Evolutionary conservation across 441 rosid genomes (phyloP), one percentile per base, ranked within the genome.

Genomic region (Mallotus repandus): DNA sequence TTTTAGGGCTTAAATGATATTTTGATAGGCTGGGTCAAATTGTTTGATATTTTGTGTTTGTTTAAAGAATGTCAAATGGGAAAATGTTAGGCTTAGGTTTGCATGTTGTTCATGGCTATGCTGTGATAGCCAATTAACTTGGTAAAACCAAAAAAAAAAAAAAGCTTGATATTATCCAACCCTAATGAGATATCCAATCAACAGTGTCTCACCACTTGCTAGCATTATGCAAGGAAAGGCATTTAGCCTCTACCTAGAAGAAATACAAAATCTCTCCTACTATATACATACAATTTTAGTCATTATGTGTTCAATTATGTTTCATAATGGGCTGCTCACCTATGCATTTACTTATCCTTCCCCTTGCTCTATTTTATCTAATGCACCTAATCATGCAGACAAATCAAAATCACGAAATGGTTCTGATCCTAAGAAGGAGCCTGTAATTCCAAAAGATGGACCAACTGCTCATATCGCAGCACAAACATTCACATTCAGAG

Each of bases 401-500:
- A 91, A 91, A 85, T 86, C 92, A 41, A 95, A 90, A 81, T 84
- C 92, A 80, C 92, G 67, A 84, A 81, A 80, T 78, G 88, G 83
- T 72, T 71, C 89, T 16, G 98, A 93, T 65, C 79, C 83, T 15
- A 93, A 89, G 84, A 93, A 88, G 85, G 97, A 96, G 68, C 76
- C 82, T 22, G 61, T 77, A 6, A 82, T 84, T 74, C 90, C 93
- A 46, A 91, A 88, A 79, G 97, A 93, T 78, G 91, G 90, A 57
- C 74, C 92, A 43, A 85, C 95, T 0, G 87, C 89, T 68, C 85
- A 83, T 78, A 91, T 90, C 61, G 92, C 98, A 65, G 98, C 98
- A 14, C 98, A 90, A 77, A 96, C 94, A 58, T 96, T 96, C 85
- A 89, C 97, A 50, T 91, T 91, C 76, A 79, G 88, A 63, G 99